Base-by-base conservation (phyloP, 768 basidiomycete genomes). In the Mycena leptocephala region DNA sequence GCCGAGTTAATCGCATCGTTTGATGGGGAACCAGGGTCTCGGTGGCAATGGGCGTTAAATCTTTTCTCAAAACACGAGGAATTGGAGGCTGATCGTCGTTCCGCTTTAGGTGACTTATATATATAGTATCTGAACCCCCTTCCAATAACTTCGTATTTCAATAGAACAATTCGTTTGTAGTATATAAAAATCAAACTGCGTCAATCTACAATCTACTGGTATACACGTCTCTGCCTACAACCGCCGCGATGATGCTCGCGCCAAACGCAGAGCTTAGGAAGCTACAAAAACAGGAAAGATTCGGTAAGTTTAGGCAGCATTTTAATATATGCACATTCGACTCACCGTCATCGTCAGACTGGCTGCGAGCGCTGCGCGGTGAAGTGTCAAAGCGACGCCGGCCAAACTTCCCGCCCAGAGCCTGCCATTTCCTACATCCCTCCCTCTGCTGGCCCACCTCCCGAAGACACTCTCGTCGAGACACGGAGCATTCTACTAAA, bases 11-110 rank as follows among this genome's bases (percentile, higher is more conserved):
- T 35, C 4, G 67, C n/a, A 5, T 37, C 67, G 0, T 58, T 55
- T 24, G 67, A 69, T 33, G 55, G 67, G 3, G 55, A 14, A 5
- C 66, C 66, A 9, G 66, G 66, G 13, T 68, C 66, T 26, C 51
- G 51, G n/a, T 68, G 66, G 66, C 32, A 56, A 53, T 53, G 51
- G 48, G 66, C 66, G 11, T 10, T 68, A 5, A 33, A 39, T 43
- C 13, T 56, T 1, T 69, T 69, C 11, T 69, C 67, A 2, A 69
- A 69, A 43, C 28, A 5, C 5, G 67, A 56, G 7, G 53, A 56
- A 37, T n/a, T 69, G 35, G 67, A 55, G 8, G 33, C 51, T 6
- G 66, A 56, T 55, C 62, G 62, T 22, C 59, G 20, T 5, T 6
- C 35, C 9, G 35, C 37, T 4, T 39, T 62, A 5, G 35, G 33